phyloP scores from a whole-genome alignment of 2,329 filamentous ascomycete genomes.

The Phymatotrichopsis omnivora region DNA sequence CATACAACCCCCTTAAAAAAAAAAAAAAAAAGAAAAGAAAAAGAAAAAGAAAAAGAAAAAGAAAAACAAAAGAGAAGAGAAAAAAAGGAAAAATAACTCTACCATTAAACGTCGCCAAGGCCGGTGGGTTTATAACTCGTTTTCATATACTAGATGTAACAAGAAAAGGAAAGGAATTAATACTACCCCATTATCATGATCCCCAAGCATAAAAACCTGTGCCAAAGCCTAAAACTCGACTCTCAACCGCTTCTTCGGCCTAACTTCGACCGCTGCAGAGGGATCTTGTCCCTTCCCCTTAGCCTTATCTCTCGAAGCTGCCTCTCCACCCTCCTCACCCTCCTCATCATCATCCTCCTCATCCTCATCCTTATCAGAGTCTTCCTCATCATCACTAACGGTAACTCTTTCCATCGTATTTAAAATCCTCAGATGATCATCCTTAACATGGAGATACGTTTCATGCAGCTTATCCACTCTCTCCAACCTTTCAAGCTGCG shows the following conservation, averaged over 20 bases:
- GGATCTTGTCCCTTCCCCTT: constrained; percentile 7
- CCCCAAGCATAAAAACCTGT: too few relatives aligned
- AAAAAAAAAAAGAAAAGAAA: background rate
- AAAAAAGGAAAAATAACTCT: constrained; percentile 6
- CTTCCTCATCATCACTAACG: constrained; percentile 27
- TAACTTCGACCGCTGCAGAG: constrained; percentile 19
- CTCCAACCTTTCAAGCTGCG: constrained; percentile 57
- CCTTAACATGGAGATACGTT: constrained; percentile 56
- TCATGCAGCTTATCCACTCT: constrained; percentile 62
- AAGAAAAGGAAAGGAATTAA: too few relatives aligned
- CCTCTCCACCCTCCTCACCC: constrained; percentile 7
- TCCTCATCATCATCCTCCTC: constrained; percentile 4
- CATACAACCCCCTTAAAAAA: too few relatives aligned
- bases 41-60: background rate
- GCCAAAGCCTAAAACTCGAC: constrained; percentile 10
- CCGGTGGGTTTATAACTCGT: background rate
- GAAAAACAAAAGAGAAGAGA: background rate
- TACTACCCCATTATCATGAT: too few relatives aligned
- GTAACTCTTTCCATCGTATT: constrained; percentile 33
- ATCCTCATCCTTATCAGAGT: constrained; percentile 1
- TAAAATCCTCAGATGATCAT: constrained; percentile 61
- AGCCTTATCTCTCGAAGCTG: constrained; percentile 15
- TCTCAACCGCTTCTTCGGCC: constrained; percentile 23
- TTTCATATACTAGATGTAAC: too few relatives aligned
- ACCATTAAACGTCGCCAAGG: background rate